phyloP scores from a whole-genome alignment of 768 basidiomycete genomes.

The Pleurotus tuber-regium region DNA sequence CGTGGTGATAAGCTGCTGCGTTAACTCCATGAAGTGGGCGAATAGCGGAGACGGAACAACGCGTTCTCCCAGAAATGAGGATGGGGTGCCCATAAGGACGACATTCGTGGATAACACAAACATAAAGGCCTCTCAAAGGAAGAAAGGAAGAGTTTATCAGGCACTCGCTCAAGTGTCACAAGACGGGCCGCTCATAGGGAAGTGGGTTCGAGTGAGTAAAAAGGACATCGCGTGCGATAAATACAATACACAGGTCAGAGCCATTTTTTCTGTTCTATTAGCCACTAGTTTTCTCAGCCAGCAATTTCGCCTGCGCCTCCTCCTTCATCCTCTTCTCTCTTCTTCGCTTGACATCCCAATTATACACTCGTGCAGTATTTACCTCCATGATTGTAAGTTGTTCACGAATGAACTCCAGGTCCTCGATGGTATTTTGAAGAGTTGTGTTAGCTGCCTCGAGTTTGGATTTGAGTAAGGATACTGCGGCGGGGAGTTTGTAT shows the following conservation, averaged over 20 bases:
- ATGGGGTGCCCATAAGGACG: neutral
- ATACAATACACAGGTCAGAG: neutral
- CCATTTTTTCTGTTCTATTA: neutral
- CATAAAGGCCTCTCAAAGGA: no score
- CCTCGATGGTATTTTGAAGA: slow-evolving; percentile 72
- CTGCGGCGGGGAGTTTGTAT: slow-evolving; percentile 81
- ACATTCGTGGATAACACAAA: no score
- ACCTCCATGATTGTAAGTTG: slow-evolving; percentile 96
- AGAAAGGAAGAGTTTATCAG: no score
- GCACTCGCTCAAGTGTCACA: no score
- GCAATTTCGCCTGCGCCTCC: slow-evolving; percentile 19
- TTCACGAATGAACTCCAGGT: slow-evolving; percentile 90
- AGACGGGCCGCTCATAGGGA: no score
- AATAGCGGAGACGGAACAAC: neutral
- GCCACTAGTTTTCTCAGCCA: slow-evolving; percentile 3
- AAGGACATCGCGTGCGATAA: no score
- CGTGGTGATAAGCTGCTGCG: neutral
- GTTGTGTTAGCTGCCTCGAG: slow-evolving; percentile 65
- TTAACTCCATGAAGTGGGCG: neutral
- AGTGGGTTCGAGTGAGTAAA: no score
- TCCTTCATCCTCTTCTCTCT: slow-evolving; percentile 52
- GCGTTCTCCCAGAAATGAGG: neutral
- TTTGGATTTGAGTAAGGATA: slow-evolving; percentile 71
- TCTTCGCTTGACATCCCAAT: slow-evolving; percentile 90
- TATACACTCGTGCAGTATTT: slow-evolving; percentile 94